Percentiles rank a stretch among this genome's conserved stretches.
These are phyloP conservation scores for Raffaelea ambrosiae DNA, from an alignment of 2,329 filamentous ascomycete species.

Conservation along the genomic window DNA sequence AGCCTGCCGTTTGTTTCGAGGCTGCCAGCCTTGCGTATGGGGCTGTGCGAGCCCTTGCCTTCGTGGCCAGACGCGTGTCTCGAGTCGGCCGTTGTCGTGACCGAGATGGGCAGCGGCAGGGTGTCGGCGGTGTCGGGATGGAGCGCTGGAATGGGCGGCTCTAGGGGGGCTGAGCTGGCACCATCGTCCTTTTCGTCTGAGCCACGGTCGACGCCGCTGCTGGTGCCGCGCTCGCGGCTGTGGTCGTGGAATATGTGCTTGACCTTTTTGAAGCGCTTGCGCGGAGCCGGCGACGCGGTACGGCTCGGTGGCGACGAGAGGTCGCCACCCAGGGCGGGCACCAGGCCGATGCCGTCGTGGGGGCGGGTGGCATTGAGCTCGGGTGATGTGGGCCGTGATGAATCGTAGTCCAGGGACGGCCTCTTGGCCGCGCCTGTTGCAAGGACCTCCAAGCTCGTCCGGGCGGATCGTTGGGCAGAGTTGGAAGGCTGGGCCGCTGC, in stretches of 20 bases:
- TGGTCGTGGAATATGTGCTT: conserved; percentile 49
- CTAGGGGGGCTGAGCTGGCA: background rate
- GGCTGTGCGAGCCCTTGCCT: conserved; percentile 22
- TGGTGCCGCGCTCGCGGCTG: conserved; percentile 30
- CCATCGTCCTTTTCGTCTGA: background rate
- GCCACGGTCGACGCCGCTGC: background rate
- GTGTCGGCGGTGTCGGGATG: background rate
- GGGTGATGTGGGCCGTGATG: conserved; percentile 42
- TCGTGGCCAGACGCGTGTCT: too few species aligned
- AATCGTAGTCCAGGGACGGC: conserved; percentile 33
- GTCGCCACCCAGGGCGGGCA: conserved; percentile 54
- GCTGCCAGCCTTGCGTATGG: conserved; percentile 24
- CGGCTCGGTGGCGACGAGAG: conserved; percentile 56
- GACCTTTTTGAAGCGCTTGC: conserved; percentile 49
- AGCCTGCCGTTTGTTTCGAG: conserved; percentile 22
- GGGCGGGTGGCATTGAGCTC: conserved; percentile 29
- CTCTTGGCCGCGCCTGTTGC: conserved; percentile 8
- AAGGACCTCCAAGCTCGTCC: conserved; percentile 42
- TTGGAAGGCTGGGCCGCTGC: too few species aligned
- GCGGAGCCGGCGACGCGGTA: conserved; percentile 52
- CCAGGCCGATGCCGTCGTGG: conserved; percentile 36
- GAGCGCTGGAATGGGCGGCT: background rate
- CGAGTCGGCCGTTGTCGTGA: background rate
- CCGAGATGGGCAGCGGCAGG: background rate
- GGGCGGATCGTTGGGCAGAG: conserved; percentile 17